Evolutionary conservation across 768 basidiomycete genomes (phyloP).

Genomic region (Kondoa malvinella): DNA sequence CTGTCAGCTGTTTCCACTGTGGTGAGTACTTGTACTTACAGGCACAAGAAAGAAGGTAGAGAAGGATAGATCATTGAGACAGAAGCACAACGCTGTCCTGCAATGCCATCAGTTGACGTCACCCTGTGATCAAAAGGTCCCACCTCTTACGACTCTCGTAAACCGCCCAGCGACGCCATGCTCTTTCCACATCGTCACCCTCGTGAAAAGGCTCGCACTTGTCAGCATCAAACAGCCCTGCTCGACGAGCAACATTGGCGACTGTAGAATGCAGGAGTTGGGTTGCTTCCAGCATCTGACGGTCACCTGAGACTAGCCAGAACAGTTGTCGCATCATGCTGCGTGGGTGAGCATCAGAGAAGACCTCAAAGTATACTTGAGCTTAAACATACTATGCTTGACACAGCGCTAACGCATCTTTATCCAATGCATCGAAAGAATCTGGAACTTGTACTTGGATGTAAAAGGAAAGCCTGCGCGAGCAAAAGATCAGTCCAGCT

Average conservation of each 20-base stretch:
- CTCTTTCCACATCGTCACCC: neutral
- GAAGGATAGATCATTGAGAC: constrained; percentile 4
- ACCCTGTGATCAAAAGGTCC: too few species aligned
- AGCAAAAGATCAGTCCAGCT: neutral
- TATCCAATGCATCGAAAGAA: neutral
- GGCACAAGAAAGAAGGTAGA: neutral
- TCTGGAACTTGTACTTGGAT: neutral
- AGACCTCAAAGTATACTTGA: too few species aligned
- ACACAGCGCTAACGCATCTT: neutral
- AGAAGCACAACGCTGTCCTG: constrained; percentile 4
- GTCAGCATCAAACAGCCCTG: neutral
- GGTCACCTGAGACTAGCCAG: neutral
- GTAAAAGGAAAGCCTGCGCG: neutral
- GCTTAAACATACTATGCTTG: constrained; percentile 1
- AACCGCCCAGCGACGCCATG: neutral
- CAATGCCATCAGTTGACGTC: too few species aligned
- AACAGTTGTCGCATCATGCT: neutral
- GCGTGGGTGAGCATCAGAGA: too few species aligned
- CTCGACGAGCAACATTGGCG: constrained; percentile 1
- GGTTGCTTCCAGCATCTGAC: neutral
- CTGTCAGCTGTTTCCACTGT: too few species aligned
- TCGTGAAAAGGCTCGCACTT: neutral
- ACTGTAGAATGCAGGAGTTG: neutral
- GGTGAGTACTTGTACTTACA: too few species aligned
- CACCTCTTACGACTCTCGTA: neutral